A percentile compares a stretch with the other conserved stretches of the same genome.
Evolutionary conservation across 495 filamentous ascomycete species (phyloP).

Genomic region (Massariosphaeria phaeospora): DNA sequence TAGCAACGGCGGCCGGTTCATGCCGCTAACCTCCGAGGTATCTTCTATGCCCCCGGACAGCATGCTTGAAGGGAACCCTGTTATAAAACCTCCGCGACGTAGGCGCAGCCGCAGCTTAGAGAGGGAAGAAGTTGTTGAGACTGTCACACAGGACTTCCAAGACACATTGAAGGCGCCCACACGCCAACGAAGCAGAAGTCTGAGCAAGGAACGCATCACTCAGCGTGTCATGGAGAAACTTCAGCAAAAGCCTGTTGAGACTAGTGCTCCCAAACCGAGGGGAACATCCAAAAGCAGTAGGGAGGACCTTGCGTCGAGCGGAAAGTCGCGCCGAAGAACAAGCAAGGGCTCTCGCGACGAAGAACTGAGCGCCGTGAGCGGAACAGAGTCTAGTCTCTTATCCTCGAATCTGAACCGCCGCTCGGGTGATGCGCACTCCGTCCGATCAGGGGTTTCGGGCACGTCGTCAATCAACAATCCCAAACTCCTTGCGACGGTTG

Average conservation of each 20-base stretch:
- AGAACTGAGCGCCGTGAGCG: conserved; percentile 55
- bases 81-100: conserved; percentile 43
- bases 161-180: conserved; percentile 62
- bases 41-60: conserved; percentile 88
- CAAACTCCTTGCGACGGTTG: conserved; percentile 88
- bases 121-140: conserved; percentile 42
- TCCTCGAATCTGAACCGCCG: conserved; percentile 62
- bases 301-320: conserved; percentile 55
- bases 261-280: conserved; percentile 38
- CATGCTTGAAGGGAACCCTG: conserved; percentile 64
- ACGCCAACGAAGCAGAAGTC: conserved; percentile 62
- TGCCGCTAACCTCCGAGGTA: conserved; percentile 67
- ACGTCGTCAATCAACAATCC: conserved; percentile 87
- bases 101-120: conserved; percentile 57
- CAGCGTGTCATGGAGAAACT: conserved; percentile 67
- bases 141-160: conserved; percentile 16
- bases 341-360: conserved; percentile 56
- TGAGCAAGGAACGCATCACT: conserved; percentile 67
- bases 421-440: conserved; percentile 69
- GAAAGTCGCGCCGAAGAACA: conserved; percentile 47
- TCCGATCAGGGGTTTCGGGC: conserved; percentile 71
- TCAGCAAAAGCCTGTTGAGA: conserved; percentile 44
- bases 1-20: conserved; percentile 52
- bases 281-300: conserved; percentile 56
- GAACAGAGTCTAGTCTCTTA: conserved; percentile 68